A percentile compares a stretch with the other conserved stretches of the same genome.
Conservation (phyloP, 495 filamentous ascomycete genomes). For the Monascus purpureus region DNA sequence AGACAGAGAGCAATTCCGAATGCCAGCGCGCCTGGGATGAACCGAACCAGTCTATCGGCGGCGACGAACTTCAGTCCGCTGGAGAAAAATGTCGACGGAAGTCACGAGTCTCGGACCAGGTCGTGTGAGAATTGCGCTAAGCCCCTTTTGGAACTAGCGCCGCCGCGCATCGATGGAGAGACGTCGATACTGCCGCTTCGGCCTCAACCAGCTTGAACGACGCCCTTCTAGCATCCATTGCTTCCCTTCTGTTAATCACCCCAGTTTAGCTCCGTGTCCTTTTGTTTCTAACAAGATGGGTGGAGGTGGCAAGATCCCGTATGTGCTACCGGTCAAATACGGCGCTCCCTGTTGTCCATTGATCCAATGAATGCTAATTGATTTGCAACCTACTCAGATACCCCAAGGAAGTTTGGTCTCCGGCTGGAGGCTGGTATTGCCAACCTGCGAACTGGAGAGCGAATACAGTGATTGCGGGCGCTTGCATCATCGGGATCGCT, state of each 20-base stretch:
- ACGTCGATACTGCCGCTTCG: constrained; percentile 22
- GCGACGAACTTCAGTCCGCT: constrained; percentile 13
- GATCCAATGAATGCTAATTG: background rate
- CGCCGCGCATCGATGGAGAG: constrained; percentile 19
- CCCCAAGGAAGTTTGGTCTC: constrained; percentile 99
- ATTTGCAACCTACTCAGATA: constrained; percentile 42
- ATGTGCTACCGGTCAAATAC: no score
- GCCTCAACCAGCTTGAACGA: constrained; percentile 7
- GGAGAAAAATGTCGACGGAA: constrained; percentile 29
- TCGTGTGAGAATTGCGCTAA: constrained; percentile 27
- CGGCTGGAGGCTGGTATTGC: constrained; percentile 91
- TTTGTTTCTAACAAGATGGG: constrained; percentile 29
- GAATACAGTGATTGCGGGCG: constrained; percentile 77
- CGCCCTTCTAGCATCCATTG: constrained; percentile 11
- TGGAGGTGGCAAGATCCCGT: constrained; percentile 80
- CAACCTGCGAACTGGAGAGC: constrained; percentile 88
- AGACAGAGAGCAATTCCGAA: constrained; percentile 3
- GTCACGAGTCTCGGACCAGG: constrained; percentile 29
- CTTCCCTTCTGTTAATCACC: no score
- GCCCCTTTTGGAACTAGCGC: constrained; percentile 9
- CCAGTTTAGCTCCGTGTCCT: no score
- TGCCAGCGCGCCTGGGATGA: constrained; percentile 4
- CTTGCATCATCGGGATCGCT: constrained; percentile 58
- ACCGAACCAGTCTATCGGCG: constrained; percentile 1
- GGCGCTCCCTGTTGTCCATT: no score